Percentiles rank a stretch among this genome's conserved stretches.
phyloP scores from a whole-genome alignment of 2,329 filamentous ascomycete species.

The Pseudogymnoascus sp. region DNA sequence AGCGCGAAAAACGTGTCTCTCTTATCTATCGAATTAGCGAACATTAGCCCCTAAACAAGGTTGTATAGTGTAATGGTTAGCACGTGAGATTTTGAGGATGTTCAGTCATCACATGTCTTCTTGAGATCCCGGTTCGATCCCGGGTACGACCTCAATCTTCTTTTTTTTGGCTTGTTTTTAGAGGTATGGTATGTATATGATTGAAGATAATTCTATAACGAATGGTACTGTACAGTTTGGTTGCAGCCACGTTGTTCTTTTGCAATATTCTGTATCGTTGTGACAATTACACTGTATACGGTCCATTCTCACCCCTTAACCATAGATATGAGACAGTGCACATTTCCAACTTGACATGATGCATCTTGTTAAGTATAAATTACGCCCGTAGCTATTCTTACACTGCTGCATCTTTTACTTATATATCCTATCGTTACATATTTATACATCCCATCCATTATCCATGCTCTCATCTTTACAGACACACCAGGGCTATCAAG shows the following conservation, averaged over 20 bases:
- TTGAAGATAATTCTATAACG: not conserved
- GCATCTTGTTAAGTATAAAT: not conserved
- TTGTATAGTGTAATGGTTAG: constrained; percentile 9
- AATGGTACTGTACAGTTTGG: not conserved
- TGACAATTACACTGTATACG: not conserved
- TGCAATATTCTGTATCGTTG: not conserved
- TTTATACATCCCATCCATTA: not conserved
- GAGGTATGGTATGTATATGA: not conserved
- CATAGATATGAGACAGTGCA: not conserved
- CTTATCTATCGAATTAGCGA: not conserved
- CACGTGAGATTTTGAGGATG: constrained; percentile 9
- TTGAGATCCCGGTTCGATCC: constrained; percentile 9
- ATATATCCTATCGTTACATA: not conserved
- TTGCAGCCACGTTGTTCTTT: not conserved
- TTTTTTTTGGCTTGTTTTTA: not conserved
- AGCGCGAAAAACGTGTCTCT: not conserved
- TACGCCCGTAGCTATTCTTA: not conserved
- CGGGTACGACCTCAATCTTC: constrained; percentile 2
- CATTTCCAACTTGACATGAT: not conserved
- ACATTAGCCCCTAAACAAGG: not conserved
- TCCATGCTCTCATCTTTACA: not conserved
- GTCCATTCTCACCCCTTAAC: not conserved
- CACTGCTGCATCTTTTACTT: not conserved
- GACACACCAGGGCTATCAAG: not conserved
- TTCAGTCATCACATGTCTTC: constrained; percentile 6